phyloP scores from a whole-genome alignment of 352 stramenopile genomes.

The Pythium dissotocum region DNA sequence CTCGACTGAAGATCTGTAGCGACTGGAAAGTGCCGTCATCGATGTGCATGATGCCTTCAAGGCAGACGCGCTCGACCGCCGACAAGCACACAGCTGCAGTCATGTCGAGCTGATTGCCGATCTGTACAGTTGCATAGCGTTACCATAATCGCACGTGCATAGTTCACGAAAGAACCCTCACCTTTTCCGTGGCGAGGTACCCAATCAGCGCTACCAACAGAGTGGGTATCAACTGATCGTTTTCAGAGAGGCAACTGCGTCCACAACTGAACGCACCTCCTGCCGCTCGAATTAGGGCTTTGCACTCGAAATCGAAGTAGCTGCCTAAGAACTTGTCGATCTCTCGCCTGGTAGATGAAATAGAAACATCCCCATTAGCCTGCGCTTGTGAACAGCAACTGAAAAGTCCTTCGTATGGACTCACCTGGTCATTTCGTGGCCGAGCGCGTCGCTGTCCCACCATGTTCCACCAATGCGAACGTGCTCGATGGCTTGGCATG shows the following conservation, averaged over 20 bases:
- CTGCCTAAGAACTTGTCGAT: conserved; percentile 64
- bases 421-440: conserved; percentile 30
- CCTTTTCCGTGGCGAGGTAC: conserved; percentile 72
- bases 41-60: conserved; percentile 83
- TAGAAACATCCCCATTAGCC: not conserved
- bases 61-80: conserved; percentile 58
- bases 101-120: conserved; percentile 80
- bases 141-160: not conserved
- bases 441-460: conserved; percentile 28
- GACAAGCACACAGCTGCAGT: conserved; percentile 53
- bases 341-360: conserved; percentile 41
- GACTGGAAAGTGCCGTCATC: conserved; percentile 69
- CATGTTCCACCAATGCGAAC: conserved; percentile 54
- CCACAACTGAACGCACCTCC: conserved; percentile 42
- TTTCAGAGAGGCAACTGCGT: too few relatives aligned
- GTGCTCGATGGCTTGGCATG: conserved; percentile 66
- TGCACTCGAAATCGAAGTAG: conserved; percentile 82
- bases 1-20: conserved; percentile 83
- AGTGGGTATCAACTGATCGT: not conserved
- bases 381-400: too few relatives aligned
- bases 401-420: not conserved
- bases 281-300: conserved; percentile 69
- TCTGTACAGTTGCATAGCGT: conserved; percentile 35
- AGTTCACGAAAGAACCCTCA: conserved; percentile 19
- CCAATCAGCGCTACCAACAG: conserved; percentile 53